These are phyloP conservation scores for Raphanus hybrid DNA, from an alignment of 441 rosid species.

Conservation along the genomic window DNA sequence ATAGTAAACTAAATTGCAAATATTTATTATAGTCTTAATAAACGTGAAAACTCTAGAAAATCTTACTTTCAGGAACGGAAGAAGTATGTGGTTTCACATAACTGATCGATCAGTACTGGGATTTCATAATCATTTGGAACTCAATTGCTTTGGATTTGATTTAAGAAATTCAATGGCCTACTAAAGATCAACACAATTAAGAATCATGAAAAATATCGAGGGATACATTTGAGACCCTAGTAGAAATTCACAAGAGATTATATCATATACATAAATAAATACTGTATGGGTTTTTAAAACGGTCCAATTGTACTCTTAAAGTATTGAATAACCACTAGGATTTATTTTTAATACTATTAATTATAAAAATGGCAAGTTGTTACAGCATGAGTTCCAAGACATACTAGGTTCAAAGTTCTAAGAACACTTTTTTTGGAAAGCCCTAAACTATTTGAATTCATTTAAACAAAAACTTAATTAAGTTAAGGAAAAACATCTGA, in stretches of 20 bases:
- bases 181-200: neutral
- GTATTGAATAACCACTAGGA: neutral
- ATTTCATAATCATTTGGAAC: neutral
- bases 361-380: slow-evolving; percentile 17
- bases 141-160: neutral
- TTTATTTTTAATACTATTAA: neutral
- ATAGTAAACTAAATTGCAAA: no score
- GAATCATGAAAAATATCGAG: neutral
- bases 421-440: slow-evolving; percentile 19
- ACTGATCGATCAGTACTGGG: neutral
- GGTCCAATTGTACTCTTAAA: slow-evolving; percentile 1
- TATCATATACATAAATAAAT: neutral
- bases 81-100: neutral
- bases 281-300: neutral
- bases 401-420: slow-evolving; percentile 30
- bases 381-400: slow-evolving; percentile 22
- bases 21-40: no score
- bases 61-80: no score
- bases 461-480: neutral
- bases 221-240: neutral
- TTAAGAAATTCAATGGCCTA: neutral
- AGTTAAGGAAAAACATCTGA: neutral
- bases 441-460: slow-evolving; percentile 13
- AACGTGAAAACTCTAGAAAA: no score
- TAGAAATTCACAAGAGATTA: neutral